These are phyloP conservation scores for Powellomyces hirtus DNA, from an alignment of 192 early-diverging fungal genomes.

Conservation along the genomic window DNA sequence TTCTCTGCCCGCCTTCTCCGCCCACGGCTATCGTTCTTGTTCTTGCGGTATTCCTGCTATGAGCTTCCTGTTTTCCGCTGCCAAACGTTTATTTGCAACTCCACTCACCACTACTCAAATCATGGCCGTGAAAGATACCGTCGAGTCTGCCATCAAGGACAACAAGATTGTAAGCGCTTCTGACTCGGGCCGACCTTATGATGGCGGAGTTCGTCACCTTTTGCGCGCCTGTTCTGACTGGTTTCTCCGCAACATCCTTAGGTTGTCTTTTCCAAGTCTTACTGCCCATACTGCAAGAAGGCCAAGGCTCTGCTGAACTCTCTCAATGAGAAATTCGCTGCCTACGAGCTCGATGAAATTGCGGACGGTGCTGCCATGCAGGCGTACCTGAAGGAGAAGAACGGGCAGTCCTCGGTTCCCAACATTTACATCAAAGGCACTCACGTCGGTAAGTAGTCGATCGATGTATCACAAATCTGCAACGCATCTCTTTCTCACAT, in stretches of 20 bases:
- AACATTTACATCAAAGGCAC: conserved; percentile 44
- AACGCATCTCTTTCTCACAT: too few species aligned
- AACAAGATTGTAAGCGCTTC: conserved; percentile 23
- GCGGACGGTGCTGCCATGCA: conserved; percentile 41
- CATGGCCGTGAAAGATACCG: conserved; percentile 27
- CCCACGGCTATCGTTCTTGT: too few species aligned
- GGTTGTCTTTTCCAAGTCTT: conserved; percentile 66
- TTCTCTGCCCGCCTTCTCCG: too few species aligned
- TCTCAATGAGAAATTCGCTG: conserved; percentile 30
- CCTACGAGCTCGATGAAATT: conserved; percentile 37
- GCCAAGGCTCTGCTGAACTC: conserved; percentile 50
- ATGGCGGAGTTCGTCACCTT: too few species aligned
- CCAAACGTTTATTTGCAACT: too few species aligned
- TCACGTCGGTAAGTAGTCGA: conserved; percentile 34
- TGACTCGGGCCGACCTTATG: not conserved
- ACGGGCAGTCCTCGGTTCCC: conserved; percentile 49
- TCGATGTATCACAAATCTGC: not conserved
- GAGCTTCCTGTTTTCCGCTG: too few species aligned
- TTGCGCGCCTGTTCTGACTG: too few species aligned
- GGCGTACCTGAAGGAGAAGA: conserved; percentile 32
- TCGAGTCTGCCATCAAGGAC: conserved; percentile 28
- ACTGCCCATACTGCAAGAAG: conserved; percentile 51
- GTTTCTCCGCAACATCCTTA: too few species aligned
- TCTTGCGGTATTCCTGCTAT: too few species aligned
- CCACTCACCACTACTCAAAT: not conserved